These are phyloP conservation scores for Crithidia brevicula DNA, from an alignment of 208 protist species.

Conservation along the genomic window DNA sequence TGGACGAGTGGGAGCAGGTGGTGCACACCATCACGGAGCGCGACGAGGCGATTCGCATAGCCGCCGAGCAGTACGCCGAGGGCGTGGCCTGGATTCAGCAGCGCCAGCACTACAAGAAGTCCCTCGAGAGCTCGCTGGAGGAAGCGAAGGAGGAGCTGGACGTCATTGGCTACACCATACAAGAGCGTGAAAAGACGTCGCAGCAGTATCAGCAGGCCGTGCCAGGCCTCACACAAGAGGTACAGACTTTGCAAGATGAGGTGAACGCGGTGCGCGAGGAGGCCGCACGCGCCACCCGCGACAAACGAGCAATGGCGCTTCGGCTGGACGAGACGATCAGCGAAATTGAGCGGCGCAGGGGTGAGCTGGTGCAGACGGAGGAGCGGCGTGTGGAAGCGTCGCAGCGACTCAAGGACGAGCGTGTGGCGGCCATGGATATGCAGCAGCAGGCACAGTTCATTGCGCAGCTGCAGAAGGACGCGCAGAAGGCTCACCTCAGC, in stretches of 20 bases:
- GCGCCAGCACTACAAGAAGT: slow-evolving; percentile 55
- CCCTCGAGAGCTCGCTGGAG: slow-evolving; percentile 33
- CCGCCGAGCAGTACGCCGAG: slow-evolving; percentile 77
- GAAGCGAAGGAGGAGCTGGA: slow-evolving; percentile 53
- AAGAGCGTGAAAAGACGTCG: slow-evolving; percentile 55
- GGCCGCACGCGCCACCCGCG: slow-evolving; percentile 48
- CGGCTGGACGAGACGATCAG: slow-evolving; percentile 36
- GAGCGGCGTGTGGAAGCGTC: slow-evolving; percentile 27
- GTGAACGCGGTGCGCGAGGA: slow-evolving; percentile 73
- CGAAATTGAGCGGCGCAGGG: slow-evolving; percentile 39
- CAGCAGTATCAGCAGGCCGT: slow-evolving; percentile 51
- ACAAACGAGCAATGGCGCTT: slow-evolving; percentile 42
- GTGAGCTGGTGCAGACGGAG: slow-evolving; percentile 39
- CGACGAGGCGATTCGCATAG: slow-evolving; percentile 84
- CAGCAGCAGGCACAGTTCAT: slow-evolving; percentile 69
- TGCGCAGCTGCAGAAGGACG: slow-evolving; percentile 55
- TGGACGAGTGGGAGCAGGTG: slow-evolving; percentile 92
- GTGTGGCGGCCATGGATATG: slow-evolving; percentile 55
- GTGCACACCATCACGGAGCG: slow-evolving; percentile 86
- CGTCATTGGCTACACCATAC: slow-evolving; percentile 57
- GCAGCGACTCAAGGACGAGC: slow-evolving; percentile 45
- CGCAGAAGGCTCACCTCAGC: slow-evolving; percentile 50
- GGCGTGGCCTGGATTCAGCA: slow-evolving; percentile 72
- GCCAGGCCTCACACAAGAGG: slow-evolving; percentile 46
- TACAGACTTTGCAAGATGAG: slow-evolving; percentile 80